Evolutionary conservation across 2,329 filamentous ascomycete genomes (phyloP).

Genomic region (Colletotrichum somersetense): DNA sequence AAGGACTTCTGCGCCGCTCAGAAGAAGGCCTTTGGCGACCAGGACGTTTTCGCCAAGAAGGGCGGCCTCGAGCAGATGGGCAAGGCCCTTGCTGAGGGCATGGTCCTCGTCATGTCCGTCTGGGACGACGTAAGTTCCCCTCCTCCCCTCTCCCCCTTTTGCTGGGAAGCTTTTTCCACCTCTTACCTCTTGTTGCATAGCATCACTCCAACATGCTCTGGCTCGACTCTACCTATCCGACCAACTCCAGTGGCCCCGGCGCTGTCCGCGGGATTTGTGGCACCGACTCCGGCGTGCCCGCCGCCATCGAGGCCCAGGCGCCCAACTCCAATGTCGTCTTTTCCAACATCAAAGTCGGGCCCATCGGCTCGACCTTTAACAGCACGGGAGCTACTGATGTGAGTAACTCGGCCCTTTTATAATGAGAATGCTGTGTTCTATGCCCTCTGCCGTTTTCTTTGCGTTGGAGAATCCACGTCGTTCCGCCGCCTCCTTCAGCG

Average conservation of each 20-base stretch:
- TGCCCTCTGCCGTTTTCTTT: not conserved
- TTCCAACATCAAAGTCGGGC: slow-evolving; percentile 64
- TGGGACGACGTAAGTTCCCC: slow-evolving; percentile 67
- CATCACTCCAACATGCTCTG: slow-evolving; percentile 78
- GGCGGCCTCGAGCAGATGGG: slow-evolving; percentile 72
- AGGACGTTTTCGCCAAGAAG: slow-evolving; percentile 63
- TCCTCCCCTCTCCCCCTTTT: not conserved
- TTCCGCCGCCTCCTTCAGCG: not conserved
- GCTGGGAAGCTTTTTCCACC: not conserved
- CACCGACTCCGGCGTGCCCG: slow-evolving; percentile 63
- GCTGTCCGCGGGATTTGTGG: slow-evolving; percentile 67
- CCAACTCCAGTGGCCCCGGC: slow-evolving; percentile 59
- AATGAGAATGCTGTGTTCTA: no score
- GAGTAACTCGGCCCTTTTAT: not conserved
- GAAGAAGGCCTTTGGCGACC: slow-evolving; percentile 69
- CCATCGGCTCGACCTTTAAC: slow-evolving; percentile 66
- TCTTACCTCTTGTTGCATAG: slow-evolving; percentile 35
- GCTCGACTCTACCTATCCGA: slow-evolving; percentile 77
- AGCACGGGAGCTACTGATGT: slow-evolving; percentile 25
- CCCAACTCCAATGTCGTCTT: slow-evolving; percentile 66
- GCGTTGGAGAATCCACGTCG: not conserved
- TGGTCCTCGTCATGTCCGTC: slow-evolving; percentile 64
- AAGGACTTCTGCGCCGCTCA: slow-evolving; percentile 69
- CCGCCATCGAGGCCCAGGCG: slow-evolving; percentile 59
- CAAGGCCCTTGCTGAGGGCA: slow-evolving; percentile 55